These are phyloP conservation scores for Fonsecaea multimorphosa DNA, from an alignment of 2,329 filamentous ascomycete species.

Conservation along the genomic window DNA sequence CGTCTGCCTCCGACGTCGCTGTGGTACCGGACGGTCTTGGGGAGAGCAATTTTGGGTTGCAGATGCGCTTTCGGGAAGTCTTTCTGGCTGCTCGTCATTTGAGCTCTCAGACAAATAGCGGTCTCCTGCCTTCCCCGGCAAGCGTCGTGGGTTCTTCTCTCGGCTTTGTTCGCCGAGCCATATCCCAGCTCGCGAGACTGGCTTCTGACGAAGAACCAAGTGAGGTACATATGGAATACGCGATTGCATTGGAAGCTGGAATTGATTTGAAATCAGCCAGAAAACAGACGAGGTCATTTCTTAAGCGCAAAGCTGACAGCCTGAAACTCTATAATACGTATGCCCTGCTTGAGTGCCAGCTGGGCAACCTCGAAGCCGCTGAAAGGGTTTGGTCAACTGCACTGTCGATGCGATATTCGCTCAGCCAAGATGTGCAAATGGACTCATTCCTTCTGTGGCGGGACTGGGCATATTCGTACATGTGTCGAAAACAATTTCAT, in stretches of 20 bases:
- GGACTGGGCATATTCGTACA: constrained; percentile 71
- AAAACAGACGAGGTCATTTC: constrained; percentile 73
- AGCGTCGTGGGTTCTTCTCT: constrained; percentile 43
- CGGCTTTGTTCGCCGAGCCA: constrained; percentile 58
- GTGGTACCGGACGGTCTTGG: not conserved
- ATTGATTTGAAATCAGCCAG: constrained; percentile 63
- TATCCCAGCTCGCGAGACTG: constrained; percentile 63
- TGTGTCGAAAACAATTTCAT: constrained; percentile 53
- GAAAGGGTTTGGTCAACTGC: constrained; percentile 71
- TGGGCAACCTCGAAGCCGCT: constrained; percentile 64
- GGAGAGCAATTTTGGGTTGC: not conserved
- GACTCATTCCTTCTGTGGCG: constrained; percentile 60
- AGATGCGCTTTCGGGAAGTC: not conserved
- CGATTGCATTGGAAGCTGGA: constrained; percentile 69
- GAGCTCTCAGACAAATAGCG: not conserved
- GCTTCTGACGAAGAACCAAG: constrained; percentile 45
- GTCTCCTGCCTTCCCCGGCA: not conserved
- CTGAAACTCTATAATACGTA: constrained; percentile 79
- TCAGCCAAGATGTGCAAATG: constrained; percentile 45
- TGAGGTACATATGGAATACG: constrained; percentile 69
- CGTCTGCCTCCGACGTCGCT: constrained; percentile 55
- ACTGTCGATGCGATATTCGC: constrained; percentile 61
- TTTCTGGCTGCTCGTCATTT: not conserved
- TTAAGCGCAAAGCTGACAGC: constrained; percentile 71
- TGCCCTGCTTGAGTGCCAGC: constrained; percentile 70